phyloP scores from a whole-genome alignment of 768 basidiomycete species.

The Cystobasidiopsis lactophilus region DNA sequence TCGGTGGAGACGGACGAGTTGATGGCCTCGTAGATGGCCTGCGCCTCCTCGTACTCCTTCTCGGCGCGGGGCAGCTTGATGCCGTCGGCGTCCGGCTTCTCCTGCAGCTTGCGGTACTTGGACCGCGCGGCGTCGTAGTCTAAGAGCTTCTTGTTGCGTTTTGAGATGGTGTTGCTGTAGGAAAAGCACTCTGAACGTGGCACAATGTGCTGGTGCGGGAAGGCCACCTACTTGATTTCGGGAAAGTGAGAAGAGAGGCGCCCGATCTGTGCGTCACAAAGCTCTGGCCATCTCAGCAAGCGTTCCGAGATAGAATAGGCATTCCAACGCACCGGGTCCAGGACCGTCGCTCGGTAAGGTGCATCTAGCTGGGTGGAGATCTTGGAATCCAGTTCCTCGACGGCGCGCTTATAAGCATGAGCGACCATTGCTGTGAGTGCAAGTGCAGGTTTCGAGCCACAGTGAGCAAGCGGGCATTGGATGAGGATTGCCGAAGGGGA shows the following conservation, averaged over 20 bases:
- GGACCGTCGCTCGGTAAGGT: slow-evolving; percentile 80
- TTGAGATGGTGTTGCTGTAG: slow-evolving; percentile 50
- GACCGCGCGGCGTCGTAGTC: slow-evolving; percentile 88
- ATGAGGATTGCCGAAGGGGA: no score
- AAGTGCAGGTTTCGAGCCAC: no score
- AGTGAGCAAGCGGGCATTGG: slow-evolving; percentile 42
- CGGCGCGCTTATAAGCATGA: slow-evolving; percentile 83
- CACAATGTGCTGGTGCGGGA: neutral
- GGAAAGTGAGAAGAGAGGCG: slow-evolving; percentile 95
- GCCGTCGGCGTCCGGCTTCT: slow-evolving; percentile 61
- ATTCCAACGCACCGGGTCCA: slow-evolving; percentile 83
- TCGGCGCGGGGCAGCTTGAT: slow-evolving; percentile 69
- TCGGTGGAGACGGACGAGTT: slow-evolving; percentile 81
- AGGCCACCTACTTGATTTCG: slow-evolving; percentile 37
- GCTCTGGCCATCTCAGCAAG: neutral
- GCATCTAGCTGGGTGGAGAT: slow-evolving; percentile 70
- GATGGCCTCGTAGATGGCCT: slow-evolving; percentile 78
- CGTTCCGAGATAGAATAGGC: neutral
- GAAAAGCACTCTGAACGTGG: neutral
- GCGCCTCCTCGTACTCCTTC: slow-evolving; percentile 83
- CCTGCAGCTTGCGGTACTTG: slow-evolving; percentile 64
- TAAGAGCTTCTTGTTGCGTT: slow-evolving; percentile 93
- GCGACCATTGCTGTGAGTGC: slow-evolving; percentile 98
- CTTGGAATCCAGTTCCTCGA: slow-evolving; percentile 73
- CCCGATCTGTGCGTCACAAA: slow-evolving; percentile 38